Evolutionary conservation across 208 protist species (phyloP).

Genomic region (Crithidia fasciculata): DNA sequence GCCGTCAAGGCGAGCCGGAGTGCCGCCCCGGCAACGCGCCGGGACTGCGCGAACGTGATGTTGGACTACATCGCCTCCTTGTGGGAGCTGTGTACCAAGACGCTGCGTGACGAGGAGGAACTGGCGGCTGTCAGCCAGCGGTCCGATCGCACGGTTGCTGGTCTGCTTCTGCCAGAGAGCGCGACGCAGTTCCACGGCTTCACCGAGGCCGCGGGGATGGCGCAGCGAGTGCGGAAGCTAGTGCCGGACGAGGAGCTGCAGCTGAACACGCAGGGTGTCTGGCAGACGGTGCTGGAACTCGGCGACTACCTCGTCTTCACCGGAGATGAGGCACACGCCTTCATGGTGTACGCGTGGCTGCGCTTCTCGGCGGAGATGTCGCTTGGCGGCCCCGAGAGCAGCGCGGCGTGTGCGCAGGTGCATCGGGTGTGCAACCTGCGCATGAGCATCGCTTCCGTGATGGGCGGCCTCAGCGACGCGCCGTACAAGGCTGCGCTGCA

Average conservation of each 20-base stretch:
- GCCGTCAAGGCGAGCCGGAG: constrained; percentile 11
- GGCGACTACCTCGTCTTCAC: constrained; percentile 50
- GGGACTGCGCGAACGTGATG: constrained; percentile 54
- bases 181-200: constrained; percentile 55
- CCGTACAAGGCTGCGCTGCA: constrained; percentile 26
- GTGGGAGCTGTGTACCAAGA: constrained; percentile 47
- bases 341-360: constrained; percentile 67
- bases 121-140: not conserved
- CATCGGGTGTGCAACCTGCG: constrained; percentile 43
- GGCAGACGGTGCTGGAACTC: constrained; percentile 60
- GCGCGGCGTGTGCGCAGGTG: constrained; percentile 34
- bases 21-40: constrained; percentile 24
- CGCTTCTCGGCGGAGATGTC: constrained; percentile 48
- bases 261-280: constrained; percentile 61
- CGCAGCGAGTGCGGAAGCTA: constrained; percentile 26
- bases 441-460: constrained; percentile 24
- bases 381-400: constrained; percentile 40
- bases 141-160: not conserved
- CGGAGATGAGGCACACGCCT: constrained; percentile 56
- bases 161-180: constrained; percentile 34
- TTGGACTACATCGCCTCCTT: constrained; percentile 72
- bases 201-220: constrained; percentile 21
- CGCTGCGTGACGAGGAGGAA: constrained; percentile 4
- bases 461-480: constrained; percentile 20
- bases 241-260: constrained; percentile 40